phyloP scores from a whole-genome alignment of 2,329 filamentous ascomycete species.

The Fusarium sp. region DNA sequence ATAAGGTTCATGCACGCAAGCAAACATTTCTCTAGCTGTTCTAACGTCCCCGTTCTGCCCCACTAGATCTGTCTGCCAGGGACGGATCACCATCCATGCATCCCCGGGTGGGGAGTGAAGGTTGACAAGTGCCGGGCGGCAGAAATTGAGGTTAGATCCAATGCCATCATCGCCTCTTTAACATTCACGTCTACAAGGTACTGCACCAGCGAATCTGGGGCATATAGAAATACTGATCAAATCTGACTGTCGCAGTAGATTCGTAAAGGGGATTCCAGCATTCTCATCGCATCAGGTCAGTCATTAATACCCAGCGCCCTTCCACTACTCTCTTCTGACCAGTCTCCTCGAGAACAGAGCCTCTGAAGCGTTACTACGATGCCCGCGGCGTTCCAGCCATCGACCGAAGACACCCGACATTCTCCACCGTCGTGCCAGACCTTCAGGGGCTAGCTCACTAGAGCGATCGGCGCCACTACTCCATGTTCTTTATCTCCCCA shows the following conservation, averaged over 20 bases:
- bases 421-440: neutral
- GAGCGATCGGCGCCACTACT: neutral
- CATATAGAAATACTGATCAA: neutral
- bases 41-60: neutral
- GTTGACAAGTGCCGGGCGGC: neutral
- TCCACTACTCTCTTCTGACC: neutral
- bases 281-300: neutral
- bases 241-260: neutral
- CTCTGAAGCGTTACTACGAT: neutral
- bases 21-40: neutral
- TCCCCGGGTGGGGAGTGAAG: neutral
- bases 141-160: neutral
- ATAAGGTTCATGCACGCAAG: neutral
- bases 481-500: neutral
- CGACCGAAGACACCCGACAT: neutral
- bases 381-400: neutral
- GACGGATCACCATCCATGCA: neutral
- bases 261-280: neutral
- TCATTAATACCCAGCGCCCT: neutral
- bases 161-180: neutral
- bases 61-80: neutral
- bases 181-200: neutral
- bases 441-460: neutral
- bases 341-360: neutral
- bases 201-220: neutral